Evolutionary conservation across 768 basidiomycete species (phyloP).

Genomic region (Mycena sanguinolenta): DNA sequence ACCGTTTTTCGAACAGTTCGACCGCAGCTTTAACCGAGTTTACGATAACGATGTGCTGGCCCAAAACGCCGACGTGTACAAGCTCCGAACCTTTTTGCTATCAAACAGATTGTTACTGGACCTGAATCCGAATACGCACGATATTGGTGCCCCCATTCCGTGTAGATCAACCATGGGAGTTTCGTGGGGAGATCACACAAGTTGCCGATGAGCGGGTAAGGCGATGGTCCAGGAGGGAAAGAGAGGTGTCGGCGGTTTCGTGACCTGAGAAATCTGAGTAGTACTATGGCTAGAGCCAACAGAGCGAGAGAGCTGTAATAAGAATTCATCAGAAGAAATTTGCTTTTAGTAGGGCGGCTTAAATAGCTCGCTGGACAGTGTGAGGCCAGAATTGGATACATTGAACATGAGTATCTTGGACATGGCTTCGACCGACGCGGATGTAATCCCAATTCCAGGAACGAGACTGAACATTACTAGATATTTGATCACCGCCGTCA

Average conservation of each 20-base stretch:
- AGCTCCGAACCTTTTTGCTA: constrained; percentile 35
- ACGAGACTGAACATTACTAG: no score
- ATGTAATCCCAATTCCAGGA: no score
- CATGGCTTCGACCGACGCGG: no score
- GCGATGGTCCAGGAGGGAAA: constrained; percentile 43
- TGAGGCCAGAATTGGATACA: no score
- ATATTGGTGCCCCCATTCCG: constrained; percentile 38
- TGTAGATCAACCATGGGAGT: constrained; percentile 39
- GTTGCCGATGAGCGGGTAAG: constrained; percentile 39
- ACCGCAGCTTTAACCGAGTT: constrained; percentile 42
- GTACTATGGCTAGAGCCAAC: not conserved
- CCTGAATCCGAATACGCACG: constrained; percentile 20
- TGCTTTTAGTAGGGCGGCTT: no score
- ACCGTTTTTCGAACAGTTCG: constrained; percentile 41
- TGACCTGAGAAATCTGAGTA: not conserved
- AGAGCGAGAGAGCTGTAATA: not conserved
- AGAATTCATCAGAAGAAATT: no score
- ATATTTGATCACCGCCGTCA: no score
- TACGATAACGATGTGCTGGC: constrained; percentile 44
- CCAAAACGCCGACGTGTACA: constrained; percentile 39
- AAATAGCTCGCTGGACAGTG: no score
- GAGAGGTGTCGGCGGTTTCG: constrained; percentile 3
- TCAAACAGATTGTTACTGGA: constrained; percentile 63
- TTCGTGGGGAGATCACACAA: constrained; percentile 33
- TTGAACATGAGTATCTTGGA: no score